Evolutionary conservation across 1,284 basidiomycete genomes (phyloP).

Genomic region (Cryptococcus depauperatus): DNA sequence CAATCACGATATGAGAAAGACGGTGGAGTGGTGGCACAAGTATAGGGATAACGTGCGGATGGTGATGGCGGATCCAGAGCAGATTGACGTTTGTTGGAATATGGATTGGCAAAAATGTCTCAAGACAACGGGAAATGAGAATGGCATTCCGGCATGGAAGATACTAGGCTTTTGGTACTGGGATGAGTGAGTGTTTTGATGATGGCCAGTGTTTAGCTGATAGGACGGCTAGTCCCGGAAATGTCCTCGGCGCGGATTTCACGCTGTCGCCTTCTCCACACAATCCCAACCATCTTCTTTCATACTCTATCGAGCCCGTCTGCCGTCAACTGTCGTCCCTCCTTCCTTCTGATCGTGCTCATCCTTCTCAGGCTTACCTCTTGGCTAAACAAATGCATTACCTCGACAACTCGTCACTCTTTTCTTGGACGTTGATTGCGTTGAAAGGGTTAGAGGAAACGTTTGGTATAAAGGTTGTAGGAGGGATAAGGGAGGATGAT

Average conservation of each 20-base stretch:
- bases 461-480: constrained; percentile 22
- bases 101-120: constrained; percentile 20
- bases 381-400: constrained; percentile 40
- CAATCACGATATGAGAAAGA: constrained; percentile 29
- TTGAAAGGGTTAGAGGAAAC: constrained; percentile 13
- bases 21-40: constrained; percentile 26
- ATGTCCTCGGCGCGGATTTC: constrained; percentile 41
- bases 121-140: constrained; percentile 23
- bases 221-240: constrained; percentile 16
- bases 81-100: constrained; percentile 26
- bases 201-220: neutral
- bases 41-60: constrained; percentile 25
- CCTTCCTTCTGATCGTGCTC: constrained; percentile 10
- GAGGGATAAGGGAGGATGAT: constrained; percentile 25
- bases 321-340: constrained; percentile 30
- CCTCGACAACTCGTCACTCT: constrained; percentile 20
- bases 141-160: constrained; percentile 42
- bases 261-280: constrained; percentile 41
- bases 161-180: constrained; percentile 43
- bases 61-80: constrained; percentile 29
- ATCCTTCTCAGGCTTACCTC: constrained; percentile 37
- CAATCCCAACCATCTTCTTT: constrained; percentile 39
- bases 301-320: constrained; percentile 43
- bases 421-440: constrained; percentile 26
- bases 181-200: constrained; percentile 28